phyloP scores from a whole-genome alignment of 495 filamentous ascomycete species.

The Penicillium chermesinum region DNA sequence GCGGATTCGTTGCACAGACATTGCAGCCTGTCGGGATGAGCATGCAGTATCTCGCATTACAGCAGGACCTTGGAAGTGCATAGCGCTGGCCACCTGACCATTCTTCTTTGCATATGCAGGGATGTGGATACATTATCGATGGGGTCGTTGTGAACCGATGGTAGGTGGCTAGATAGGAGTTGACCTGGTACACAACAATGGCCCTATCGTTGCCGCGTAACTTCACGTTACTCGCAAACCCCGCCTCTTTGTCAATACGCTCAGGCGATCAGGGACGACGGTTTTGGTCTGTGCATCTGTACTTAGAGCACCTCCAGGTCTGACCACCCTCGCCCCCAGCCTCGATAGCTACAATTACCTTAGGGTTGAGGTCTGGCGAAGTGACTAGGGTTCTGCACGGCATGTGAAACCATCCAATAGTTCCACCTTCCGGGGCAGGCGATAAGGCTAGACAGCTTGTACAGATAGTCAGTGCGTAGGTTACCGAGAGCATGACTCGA shows the following conservation, averaged over 20 bases:
- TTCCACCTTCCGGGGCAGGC: not conserved
- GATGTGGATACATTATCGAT: conserved; percentile 12
- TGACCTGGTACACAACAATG: not conserved
- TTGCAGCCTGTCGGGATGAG: conserved; percentile 1
- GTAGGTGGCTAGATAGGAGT: not conserved
- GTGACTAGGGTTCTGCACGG: not conserved
- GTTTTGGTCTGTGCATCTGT: conserved; percentile 12
- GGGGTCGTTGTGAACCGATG: conserved; percentile 4
- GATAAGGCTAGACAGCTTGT: conserved; percentile 17
- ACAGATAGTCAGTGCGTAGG: conserved; percentile 22
- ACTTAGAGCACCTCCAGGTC: not conserved
- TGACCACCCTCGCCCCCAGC: not conserved
- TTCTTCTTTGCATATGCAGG: conserved; percentile 9
- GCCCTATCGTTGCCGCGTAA: not conserved
- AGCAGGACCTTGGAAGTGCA: conserved; percentile 5
- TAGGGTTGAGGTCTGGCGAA: not conserved
- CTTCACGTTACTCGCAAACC: not conserved
- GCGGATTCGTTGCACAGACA: not conserved
- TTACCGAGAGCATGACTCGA: conserved; percentile 19
- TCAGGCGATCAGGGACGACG: conserved; percentile 13
- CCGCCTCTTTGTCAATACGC: conserved; percentile 3
- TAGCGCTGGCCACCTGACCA: conserved; percentile 12
- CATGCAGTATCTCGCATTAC: conserved; percentile 15
- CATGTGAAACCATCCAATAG: conserved; percentile 10
- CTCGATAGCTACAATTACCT: not conserved